Evolutionary conservation across 2,329 filamentous ascomycete species (phyloP), one percentile per base, ranked within the genome.

Genomic region (Diaporthe citri): DNA sequence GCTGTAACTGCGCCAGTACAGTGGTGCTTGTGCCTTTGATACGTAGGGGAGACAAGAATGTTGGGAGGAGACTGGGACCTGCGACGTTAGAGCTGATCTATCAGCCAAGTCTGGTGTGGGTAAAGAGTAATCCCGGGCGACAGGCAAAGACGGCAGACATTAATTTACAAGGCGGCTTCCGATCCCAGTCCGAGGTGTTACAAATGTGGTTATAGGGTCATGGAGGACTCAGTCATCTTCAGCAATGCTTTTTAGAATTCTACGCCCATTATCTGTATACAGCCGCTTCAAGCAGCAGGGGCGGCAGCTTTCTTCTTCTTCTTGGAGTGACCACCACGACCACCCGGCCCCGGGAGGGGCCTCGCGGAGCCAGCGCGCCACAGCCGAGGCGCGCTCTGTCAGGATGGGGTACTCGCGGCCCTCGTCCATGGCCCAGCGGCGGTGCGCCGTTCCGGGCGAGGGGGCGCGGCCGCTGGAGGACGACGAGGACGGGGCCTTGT

Each of bases 331-430:
- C 81, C 80, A 36, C 80, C 79, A 13, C 36, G 36, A 10, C 82
- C 80, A 59, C 80, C 80, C 72, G 31, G 31, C 81, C 77, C n/a
- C 83, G 0, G 81, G 76, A 8, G 89, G 90, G 0, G 90, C 91
- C 74, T 92, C 88, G 66, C 84, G 84, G 31, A 96, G 89, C 94
- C 94, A 97, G 56, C 90, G 85, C 0, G 91, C 89, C 74, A 96
- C 90, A 25, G 90, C 89, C 64, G 91, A 88, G 0, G 94, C 93
- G 31, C 94, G 88, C 77, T 94, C 92, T 1, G 93, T 94, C 25
- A 89, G 87, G 77, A 94, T 91, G 3, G 91, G 90, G 81, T 93
- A 94, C 77, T 95, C 93, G 79, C 90, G 91, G 0, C 88, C 90
- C 75, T 93, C 90, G 71, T 93, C 92, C 73, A 90, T 87, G 7